Conservation (phyloP, 2,329 filamentous ascomycete genomes). For the Colletotrichum trifolii region DNA sequence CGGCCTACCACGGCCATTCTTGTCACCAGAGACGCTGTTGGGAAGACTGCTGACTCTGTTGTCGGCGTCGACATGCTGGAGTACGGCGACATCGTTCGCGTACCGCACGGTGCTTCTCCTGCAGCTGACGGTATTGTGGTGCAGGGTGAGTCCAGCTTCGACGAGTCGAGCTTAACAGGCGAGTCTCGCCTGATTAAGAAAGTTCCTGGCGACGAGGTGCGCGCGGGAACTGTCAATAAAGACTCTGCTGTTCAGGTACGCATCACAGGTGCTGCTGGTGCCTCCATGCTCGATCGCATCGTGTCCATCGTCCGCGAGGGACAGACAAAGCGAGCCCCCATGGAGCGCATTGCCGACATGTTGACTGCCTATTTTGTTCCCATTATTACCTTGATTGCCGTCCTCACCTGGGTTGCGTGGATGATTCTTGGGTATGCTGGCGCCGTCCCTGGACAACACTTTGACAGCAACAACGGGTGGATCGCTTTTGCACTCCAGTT, state of each 20-base stretch:
- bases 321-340: conserved; percentile 78
- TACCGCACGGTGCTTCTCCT: conserved; percentile 84
- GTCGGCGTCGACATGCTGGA: conserved; percentile 78
- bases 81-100: conserved; percentile 77
- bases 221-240: conserved; percentile 80
- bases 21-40: conserved; percentile 58
- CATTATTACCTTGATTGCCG: conserved; percentile 74
- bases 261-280: conserved; percentile 73
- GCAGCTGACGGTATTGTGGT: conserved; percentile 82
- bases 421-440: conserved; percentile 71
- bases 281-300: conserved; percentile 84
- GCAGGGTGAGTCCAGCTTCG: conserved; percentile 75
- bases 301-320: conserved; percentile 82
- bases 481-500: conserved; percentile 82
- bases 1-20: conserved; percentile 81
- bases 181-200: conserved; percentile 78
- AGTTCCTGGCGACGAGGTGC: conserved; percentile 70
- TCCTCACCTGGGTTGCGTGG: conserved; percentile 80
- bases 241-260: conserved; percentile 69
- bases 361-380: conserved; percentile 84
- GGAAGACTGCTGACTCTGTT: conserved; percentile 50
- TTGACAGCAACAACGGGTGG: conserved; percentile 72
- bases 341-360: conserved; percentile 78
- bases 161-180: conserved; percentile 90
- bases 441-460: conserved; percentile 65